Conservation (phyloP, 2,329 filamentous ascomycete genomes). For the Fusarium hostae region DNA sequence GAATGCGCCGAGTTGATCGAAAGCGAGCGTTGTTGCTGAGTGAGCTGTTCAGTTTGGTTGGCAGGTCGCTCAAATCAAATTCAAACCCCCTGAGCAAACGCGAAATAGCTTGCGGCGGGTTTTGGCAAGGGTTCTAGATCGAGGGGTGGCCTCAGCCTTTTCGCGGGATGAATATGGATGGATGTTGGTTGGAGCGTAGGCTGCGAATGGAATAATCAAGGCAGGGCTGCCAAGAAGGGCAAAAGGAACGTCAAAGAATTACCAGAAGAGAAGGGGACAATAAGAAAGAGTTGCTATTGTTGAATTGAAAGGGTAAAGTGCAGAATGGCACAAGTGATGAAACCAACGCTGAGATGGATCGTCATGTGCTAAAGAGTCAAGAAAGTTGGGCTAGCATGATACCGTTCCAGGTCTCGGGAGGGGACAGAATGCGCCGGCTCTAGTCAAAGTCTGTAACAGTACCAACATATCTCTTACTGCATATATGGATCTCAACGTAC, state of each 20-base stretch:
- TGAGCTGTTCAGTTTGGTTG: constrained; percentile 37
- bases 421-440: constrained; percentile 1
- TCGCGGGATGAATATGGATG: constrained; percentile 27
- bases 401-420: constrained; percentile 10
- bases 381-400: constrained; percentile 15
- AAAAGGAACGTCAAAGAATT: background rate
- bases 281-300: constrained; percentile 5
- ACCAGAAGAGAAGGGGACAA: constrained; percentile 8
- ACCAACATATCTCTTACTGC: background rate
- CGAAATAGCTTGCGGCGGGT: constrained; percentile 40
- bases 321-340: background rate
- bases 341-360: constrained; percentile 5
- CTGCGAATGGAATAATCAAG: constrained; percentile 7
- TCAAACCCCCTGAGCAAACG: constrained; percentile 48
- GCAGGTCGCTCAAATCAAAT: constrained; percentile 29
- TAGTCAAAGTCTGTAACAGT: background rate
- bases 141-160: constrained; percentile 47
- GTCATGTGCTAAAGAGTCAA: constrained; percentile 19
- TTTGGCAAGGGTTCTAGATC: constrained; percentile 46
- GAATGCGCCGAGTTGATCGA: constrained; percentile 3
- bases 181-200: constrained; percentile 7
- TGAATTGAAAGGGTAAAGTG: constrained; percentile 16
- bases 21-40: constrained; percentile 32
- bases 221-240: background rate
- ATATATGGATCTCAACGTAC: background rate